phyloP scores from a whole-genome alignment of 2,329 filamentous ascomycete genomes.

The Mariannaea sp. region DNA sequence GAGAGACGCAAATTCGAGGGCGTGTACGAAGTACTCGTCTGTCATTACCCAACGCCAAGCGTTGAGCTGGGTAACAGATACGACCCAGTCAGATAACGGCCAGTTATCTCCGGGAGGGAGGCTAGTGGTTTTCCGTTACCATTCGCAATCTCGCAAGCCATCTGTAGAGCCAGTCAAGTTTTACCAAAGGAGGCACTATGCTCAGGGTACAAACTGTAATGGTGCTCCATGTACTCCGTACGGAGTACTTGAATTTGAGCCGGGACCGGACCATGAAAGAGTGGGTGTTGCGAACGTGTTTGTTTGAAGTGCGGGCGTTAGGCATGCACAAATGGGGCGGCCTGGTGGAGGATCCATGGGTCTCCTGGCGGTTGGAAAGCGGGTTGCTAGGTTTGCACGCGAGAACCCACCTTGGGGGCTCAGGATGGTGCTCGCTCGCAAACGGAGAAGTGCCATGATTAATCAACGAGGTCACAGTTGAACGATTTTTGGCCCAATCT shows the following conservation, averaged over 20 bases:
- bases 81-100: conserved; percentile 36
- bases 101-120: conserved; percentile 35
- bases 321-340: conserved; percentile 37
- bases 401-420: conserved; percentile 9
- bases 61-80: conserved; percentile 22
- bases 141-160: conserved; percentile 32
- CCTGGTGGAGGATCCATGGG: conserved; percentile 27
- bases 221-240: conserved; percentile 29
- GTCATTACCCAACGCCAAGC: conserved; percentile 34
- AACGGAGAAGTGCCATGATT: conserved; percentile 28
- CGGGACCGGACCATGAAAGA: conserved; percentile 31
- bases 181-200: conserved; percentile 21
- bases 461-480: neutral
- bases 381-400: conserved; percentile 16
- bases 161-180: conserved; percentile 31
- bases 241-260: too few relatives aligned
- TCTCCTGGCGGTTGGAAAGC: conserved; percentile 25
- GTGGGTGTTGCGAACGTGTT: conserved; percentile 30
- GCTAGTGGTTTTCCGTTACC: conserved; percentile 30
- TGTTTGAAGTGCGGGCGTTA: conserved; percentile 33
- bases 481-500: neutral
- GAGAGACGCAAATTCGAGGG: conserved; percentile 24
- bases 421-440: conserved; percentile 9
- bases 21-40: conserved; percentile 33
- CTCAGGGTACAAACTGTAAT: conserved; percentile 23